phyloP scores from a whole-genome alignment of 768 basidiomycete species.

The Tricholoma matsutake region DNA sequence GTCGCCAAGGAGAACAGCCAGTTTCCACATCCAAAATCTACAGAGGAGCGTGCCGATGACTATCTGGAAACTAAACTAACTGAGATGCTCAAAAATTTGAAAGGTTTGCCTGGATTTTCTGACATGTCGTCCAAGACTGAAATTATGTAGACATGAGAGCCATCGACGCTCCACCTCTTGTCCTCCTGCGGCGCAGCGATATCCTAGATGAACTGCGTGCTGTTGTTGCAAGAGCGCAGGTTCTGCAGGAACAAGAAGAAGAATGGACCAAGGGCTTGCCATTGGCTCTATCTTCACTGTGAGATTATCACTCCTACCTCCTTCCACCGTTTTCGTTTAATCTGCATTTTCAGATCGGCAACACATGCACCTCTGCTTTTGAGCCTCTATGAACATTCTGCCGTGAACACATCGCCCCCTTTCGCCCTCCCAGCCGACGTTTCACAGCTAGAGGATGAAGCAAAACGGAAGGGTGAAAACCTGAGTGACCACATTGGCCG shows the following conservation, averaged over 20 bases:
- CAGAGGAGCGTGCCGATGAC: constrained; percentile 13
- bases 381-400: constrained; percentile 22
- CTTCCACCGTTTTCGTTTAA: background rate
- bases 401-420: constrained; percentile 25
- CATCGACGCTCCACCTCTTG: constrained; percentile 18
- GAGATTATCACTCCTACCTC: background rate
- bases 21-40: background rate
- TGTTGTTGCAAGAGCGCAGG: constrained; percentile 9
- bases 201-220: constrained; percentile 18
- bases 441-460: constrained; percentile 11
- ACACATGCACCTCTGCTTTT: constrained; percentile 17
- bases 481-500: constrained; percentile 12
- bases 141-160: constrained; percentile 16
- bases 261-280: constrained; percentile 13
- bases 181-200: constrained; percentile 20
- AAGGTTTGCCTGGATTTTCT: constrained; percentile 1
- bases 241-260: constrained; percentile 13
- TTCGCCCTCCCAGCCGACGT: constrained; percentile 17
- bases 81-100: constrained; percentile 4
- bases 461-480: constrained; percentile 15
- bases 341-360: constrained; percentile 8
- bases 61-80: constrained; percentile 17
- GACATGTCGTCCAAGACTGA: background rate
- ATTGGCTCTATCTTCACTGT: constrained; percentile 16
- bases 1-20: background rate